phyloP scores from a whole-genome alignment of 1,284 basidiomycete species.

The Apiotrichum mycotoxinovorans region DNA sequence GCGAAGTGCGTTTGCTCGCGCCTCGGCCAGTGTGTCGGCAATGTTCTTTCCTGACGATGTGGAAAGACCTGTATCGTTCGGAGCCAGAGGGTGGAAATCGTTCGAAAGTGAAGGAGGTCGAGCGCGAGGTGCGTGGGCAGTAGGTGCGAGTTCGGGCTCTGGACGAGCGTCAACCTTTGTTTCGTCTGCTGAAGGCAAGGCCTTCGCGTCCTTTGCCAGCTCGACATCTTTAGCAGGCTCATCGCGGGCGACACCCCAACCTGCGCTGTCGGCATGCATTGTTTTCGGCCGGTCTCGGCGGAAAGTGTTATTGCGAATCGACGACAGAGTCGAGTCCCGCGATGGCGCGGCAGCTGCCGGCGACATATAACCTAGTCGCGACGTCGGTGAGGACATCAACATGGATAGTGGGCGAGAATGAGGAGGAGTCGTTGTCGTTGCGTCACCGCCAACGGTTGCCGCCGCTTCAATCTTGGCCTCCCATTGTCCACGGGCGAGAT shows the following conservation, averaged over 20 bases:
- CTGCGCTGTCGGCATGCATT: not conserved
- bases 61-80: constrained; percentile 30
- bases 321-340: too few species aligned
- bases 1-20: constrained; percentile 42
- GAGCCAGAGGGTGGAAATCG: constrained; percentile 6
- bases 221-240: too few species aligned
- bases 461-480: constrained; percentile 41
- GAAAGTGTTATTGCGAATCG: too few species aligned
- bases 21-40: constrained; percentile 42
- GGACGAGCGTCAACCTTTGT: constrained; percentile 19
- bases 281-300: not conserved
- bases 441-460: not conserved
- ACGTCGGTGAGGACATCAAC: constrained; percentile 8
- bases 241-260: not conserved
- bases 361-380: not conserved
- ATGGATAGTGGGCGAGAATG: constrained; percentile 13
- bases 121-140: constrained; percentile 19
- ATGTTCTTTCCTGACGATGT: constrained; percentile 13
- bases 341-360: constrained; percentile 4
- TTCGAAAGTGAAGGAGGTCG: not conserved
- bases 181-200: not conserved
- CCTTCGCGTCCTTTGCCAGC: not conserved
- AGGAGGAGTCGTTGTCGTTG: not conserved
- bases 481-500: constrained; percentile 42
- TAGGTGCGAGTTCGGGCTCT: constrained; percentile 1